phyloP scores from a whole-genome alignment of 2,329 filamentous ascomycete species.

The Fusarium transvaalense region DNA sequence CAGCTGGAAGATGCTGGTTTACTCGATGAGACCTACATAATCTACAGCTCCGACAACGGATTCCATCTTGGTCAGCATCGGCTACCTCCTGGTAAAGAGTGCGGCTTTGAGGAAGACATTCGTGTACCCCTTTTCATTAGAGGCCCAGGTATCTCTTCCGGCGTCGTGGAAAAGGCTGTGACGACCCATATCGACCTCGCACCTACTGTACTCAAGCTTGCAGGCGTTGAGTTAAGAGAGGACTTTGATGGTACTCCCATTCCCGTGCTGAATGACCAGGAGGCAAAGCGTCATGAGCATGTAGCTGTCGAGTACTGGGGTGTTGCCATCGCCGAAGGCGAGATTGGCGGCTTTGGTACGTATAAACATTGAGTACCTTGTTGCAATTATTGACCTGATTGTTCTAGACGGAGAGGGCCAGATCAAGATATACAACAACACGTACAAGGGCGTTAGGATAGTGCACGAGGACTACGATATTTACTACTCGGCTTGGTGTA shows the following conservation, averaged over 20 bases:
- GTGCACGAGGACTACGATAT: conserved; percentile 67
- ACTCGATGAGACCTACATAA: conserved; percentile 71
- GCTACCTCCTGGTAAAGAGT: conserved; percentile 68
- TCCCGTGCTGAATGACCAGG: conserved; percentile 51
- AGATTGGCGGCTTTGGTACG: conserved; percentile 46
- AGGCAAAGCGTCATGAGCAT: conserved; percentile 61
- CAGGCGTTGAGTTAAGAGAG: conserved; percentile 55
- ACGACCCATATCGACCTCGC: conserved; percentile 74
- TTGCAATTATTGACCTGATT: conserved; percentile 8
- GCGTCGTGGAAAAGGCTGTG: conserved; percentile 57
- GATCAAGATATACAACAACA: conserved; percentile 59
- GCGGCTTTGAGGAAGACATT: conserved; percentile 70
- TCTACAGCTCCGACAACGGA: conserved; percentile 72
- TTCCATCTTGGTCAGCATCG: conserved; percentile 72
- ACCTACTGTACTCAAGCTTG: conserved; percentile 67
- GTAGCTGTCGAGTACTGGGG: conserved; percentile 72
- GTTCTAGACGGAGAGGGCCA: conserved; percentile 40
- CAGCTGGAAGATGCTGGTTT: conserved; percentile 65
- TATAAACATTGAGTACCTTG: not conserved
- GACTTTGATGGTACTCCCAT: conserved; percentile 71
- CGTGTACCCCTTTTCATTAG: conserved; percentile 69
- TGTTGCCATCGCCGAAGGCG: conserved; percentile 55
- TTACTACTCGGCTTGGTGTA: conserved; percentile 78
- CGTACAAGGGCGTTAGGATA: conserved; percentile 72
- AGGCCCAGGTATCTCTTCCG: conserved; percentile 64